Conservation (phyloP, 441 rosid genomes). For the Euphorbia corollata region DNA sequence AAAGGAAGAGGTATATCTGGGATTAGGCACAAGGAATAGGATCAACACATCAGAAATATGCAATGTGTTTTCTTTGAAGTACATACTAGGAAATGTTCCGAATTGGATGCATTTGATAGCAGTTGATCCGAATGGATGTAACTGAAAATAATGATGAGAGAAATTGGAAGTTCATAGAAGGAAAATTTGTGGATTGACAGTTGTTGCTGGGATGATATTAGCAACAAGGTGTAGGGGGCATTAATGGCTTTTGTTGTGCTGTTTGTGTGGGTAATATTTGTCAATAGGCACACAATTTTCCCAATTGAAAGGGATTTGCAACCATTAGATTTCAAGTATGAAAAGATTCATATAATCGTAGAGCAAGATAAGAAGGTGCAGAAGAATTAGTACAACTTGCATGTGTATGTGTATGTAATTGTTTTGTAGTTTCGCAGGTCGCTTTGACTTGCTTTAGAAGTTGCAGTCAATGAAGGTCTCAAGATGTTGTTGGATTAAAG, state of each 20-base stretch:
- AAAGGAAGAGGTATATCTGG: conserved; percentile 35
- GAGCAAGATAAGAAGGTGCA: conserved; percentile 21
- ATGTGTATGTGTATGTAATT: neutral
- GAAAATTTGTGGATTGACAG: conserved; percentile 25
- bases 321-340: conserved; percentile 27
- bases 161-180: conserved; percentile 16
- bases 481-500: neutral
- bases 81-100: conserved; percentile 26
- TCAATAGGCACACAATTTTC: conserved; percentile 20
- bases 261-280: conserved; percentile 30
- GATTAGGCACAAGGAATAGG: conserved; percentile 28
- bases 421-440: neutral
- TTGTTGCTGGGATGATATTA: conserved; percentile 36
- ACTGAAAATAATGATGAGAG: conserved; percentile 12
- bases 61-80: conserved; percentile 40
- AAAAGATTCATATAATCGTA: conserved; percentile 29
- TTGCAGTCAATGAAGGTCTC: neutral
- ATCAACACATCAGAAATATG: conserved; percentile 21
- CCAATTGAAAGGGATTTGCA: conserved; percentile 13
- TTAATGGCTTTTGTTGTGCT: conserved; percentile 30
- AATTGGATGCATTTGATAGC: conserved; percentile 44
- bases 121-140: conserved; percentile 24
- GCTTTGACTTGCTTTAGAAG: neutral
- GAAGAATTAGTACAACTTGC: conserved; percentile 12
- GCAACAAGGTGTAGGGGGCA: conserved; percentile 35